These are phyloP conservation scores for Thielaviopsis cerberus DNA, from an alignment of 2,329 filamentous ascomycete genomes.

Conservation along the genomic window DNA sequence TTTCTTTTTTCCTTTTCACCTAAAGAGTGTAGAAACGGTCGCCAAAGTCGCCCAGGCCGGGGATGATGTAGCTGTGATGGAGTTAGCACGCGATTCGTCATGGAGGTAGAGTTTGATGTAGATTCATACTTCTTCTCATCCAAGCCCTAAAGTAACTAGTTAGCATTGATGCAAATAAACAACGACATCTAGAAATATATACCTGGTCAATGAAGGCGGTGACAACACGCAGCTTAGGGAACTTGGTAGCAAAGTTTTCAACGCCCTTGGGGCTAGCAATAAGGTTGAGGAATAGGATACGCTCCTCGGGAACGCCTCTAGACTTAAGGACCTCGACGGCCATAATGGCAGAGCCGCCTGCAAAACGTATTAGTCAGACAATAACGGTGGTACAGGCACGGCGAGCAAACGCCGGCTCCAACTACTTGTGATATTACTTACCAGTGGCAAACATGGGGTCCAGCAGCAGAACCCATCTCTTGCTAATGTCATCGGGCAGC, in stretches of 20 bases:
- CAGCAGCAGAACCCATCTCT: conserved; percentile 80
- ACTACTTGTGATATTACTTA: conserved; percentile 22
- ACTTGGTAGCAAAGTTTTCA: conserved; percentile 70
- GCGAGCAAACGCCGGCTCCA: neutral
- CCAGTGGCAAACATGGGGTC: conserved; percentile 99
- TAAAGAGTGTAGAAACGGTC: conserved; percentile 95
- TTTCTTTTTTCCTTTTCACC: too few species aligned
- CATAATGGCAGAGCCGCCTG: conserved; percentile 90
- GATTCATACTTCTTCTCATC: conserved; percentile 79
- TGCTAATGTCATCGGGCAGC: conserved; percentile 77
- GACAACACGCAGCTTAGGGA: conserved; percentile 76
- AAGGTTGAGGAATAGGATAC: conserved; percentile 87
- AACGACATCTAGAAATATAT: conserved; percentile 14
- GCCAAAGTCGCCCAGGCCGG: conserved; percentile 85
- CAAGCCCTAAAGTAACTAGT: conserved; percentile 39
- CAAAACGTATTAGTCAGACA: neutral
- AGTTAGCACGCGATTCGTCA: neutral
- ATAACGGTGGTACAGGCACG: neutral
- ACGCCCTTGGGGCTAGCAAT: conserved; percentile 94
- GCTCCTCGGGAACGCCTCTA: conserved; percentile 81
- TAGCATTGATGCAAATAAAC: neutral
- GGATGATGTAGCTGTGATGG: conserved; percentile 65
- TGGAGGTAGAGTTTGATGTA: neutral
- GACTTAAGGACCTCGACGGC: conserved; percentile 83
- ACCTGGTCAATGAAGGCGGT: conserved; percentile 86